Percentiles rank a stretch among this genome's conserved stretches.
Evolutionary conservation across 2,329 filamentous ascomycete genomes (phyloP).

Genomic region (Podosphaera fusca): DNA sequence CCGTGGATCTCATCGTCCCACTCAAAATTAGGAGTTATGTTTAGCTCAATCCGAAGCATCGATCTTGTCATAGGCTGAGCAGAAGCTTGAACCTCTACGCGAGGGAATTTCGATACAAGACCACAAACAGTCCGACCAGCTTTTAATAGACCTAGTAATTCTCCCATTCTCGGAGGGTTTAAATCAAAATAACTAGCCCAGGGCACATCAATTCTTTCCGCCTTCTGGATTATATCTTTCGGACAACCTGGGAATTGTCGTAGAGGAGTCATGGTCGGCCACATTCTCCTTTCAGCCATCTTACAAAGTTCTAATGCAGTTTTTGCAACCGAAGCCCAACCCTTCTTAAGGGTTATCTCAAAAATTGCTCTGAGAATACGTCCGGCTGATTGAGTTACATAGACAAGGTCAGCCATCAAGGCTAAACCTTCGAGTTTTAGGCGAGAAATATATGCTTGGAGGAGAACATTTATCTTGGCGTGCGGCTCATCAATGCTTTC

Average conservation of each 20-base stretch:
- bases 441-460: slow-evolving; percentile 90
- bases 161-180: slow-evolving; percentile 87
- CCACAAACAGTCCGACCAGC: slow-evolving; percentile 68
- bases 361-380: slow-evolving; percentile 90
- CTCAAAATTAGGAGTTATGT: slow-evolving; percentile 80
- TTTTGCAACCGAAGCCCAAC: slow-evolving; percentile 83
- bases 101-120: slow-evolving; percentile 77
- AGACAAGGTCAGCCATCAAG: slow-evolving; percentile 95
- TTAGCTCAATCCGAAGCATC: slow-evolving; percentile 73
- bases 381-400: slow-evolving; percentile 91
- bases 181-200: slow-evolving; percentile 92
- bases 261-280: slow-evolving; percentile 93
- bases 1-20: slow-evolving; percentile 89
- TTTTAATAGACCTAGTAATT: slow-evolving; percentile 74
- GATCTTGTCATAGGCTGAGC: slow-evolving; percentile 89
- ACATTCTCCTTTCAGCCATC: slow-evolving; percentile 99
- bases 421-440: slow-evolving; percentile 85
- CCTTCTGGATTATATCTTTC: slow-evolving; percentile 69
- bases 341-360: slow-evolving; percentile 91
- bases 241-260: slow-evolving; percentile 72
- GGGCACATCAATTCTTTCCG: slow-evolving; percentile 80
- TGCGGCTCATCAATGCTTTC: slow-evolving; percentile 93
- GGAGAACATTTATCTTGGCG: slow-evolving; percentile 90
- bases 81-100: slow-evolving; percentile 77
- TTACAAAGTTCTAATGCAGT: slow-evolving; percentile 87